Percentiles rank a stretch among this genome's conserved stretches.
phyloP scores from a whole-genome alignment of 2,329 filamentous ascomycete genomes.

The Epichloe sp. region DNA sequence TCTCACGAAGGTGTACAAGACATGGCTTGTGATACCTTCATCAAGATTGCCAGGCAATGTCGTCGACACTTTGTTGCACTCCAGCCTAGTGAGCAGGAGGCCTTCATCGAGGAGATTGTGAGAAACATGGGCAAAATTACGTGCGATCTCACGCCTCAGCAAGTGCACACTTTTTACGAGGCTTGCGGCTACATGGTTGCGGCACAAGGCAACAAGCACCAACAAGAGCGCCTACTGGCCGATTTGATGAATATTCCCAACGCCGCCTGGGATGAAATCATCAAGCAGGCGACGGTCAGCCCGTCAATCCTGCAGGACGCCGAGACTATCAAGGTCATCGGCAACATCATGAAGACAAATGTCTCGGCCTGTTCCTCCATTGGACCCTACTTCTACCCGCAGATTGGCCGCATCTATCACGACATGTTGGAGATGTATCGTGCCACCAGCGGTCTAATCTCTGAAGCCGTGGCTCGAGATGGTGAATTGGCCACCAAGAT shows the following conservation, averaged over 20 bases:
- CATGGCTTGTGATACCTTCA: slow-evolving; percentile 99
- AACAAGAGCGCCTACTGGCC: slow-evolving; percentile 80
- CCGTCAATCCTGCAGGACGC: slow-evolving; percentile 78
- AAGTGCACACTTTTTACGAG: slow-evolving; percentile 98
- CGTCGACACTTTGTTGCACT: slow-evolving; percentile 93
- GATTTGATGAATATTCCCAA: slow-evolving; percentile 94
- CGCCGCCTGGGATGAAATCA: slow-evolving; percentile 89
- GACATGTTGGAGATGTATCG: slow-evolving; percentile 99
- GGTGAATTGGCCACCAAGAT: slow-evolving; percentile 96
- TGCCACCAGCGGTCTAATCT: slow-evolving; percentile 91
- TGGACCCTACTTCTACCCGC: slow-evolving; percentile 92
- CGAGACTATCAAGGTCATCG: slow-evolving; percentile 96
- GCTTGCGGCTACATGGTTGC: slow-evolving; percentile 99
- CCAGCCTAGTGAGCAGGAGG: slow-evolving; percentile 85
- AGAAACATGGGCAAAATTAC: slow-evolving; percentile 93
- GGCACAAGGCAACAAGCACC: slow-evolving; percentile 86
- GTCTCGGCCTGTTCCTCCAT: slow-evolving; percentile 97
- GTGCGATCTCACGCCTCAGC: slow-evolving; percentile 85
- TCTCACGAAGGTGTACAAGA: slow-evolving; percentile 98
- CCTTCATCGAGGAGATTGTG: slow-evolving; percentile 98
- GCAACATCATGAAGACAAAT: slow-evolving; percentile 99
- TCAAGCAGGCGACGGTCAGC: slow-evolving; percentile 72
- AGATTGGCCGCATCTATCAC: slow-evolving; percentile 93
- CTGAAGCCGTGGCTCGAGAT: slow-evolving; percentile 75
- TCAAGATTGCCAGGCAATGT: slow-evolving; percentile 98